A percentile compares a stretch with the other conserved stretches of the same genome.
Conservation (phyloP, 2,329 filamentous ascomycete genomes). For the Microascus cirrosus region DNA sequence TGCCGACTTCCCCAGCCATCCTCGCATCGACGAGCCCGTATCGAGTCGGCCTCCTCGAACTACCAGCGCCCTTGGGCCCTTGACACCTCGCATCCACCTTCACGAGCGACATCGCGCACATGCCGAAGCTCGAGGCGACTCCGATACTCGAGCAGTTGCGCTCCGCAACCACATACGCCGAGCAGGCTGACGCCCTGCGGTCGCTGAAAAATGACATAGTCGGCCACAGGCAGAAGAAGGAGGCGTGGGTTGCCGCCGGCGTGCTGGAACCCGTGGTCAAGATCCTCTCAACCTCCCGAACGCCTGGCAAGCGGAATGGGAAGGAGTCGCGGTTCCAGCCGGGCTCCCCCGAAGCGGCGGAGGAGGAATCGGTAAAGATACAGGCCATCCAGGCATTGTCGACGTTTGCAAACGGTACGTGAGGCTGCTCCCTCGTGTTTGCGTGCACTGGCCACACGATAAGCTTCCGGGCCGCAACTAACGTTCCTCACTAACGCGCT, state of each 20-base stretch:
- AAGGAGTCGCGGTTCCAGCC: conserved; percentile 23
- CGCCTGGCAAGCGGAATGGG: conserved; percentile 22
- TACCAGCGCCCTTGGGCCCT: not conserved
- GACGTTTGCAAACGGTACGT: conserved; percentile 69
- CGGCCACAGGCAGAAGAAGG: conserved; percentile 80
- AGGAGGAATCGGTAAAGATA: conserved; percentile 57
- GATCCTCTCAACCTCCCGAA: conserved; percentile 26
- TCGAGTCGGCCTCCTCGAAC: not conserved
- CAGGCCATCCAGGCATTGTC: conserved; percentile 79
- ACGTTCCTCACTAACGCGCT: not conserved
- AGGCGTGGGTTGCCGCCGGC: conserved; percentile 62
- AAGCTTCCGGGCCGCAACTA: not conserved
- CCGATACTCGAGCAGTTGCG: conserved; percentile 46
- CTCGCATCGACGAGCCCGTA: not conserved
- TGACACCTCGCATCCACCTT: not conserved
- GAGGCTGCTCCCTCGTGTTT: not conserved
- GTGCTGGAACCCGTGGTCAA: conserved; percentile 48
- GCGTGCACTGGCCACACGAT: not conserved
- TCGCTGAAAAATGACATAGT: conserved; percentile 81
- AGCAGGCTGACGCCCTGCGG: conserved; percentile 52
- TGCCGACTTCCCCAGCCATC: not conserved
- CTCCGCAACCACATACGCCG: conserved; percentile 35
- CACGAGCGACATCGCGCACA: conserved; percentile 15
- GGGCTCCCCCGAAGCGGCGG: conserved; percentile 11
- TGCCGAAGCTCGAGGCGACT: conserved; percentile 42